These are phyloP conservation scores for Globisporangium spinosum DNA, from an alignment of 352 stramenopile genomes.

Conservation along the genomic window DNA sequence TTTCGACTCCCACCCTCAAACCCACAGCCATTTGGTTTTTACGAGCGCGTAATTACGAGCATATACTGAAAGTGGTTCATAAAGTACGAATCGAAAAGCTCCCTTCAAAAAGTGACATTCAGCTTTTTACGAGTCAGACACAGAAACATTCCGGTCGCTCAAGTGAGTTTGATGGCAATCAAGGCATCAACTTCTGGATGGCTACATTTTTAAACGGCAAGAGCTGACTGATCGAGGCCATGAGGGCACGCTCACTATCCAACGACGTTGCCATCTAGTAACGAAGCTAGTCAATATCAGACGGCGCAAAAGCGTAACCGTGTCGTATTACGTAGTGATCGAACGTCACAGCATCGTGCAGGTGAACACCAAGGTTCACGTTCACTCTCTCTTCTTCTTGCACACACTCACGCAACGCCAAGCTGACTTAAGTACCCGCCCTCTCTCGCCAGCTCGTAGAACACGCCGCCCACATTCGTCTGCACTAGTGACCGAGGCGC, in stretches of 20 bases:
- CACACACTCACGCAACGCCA: background rate
- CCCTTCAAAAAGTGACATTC: background rate
- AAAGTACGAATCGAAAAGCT: conserved; percentile 5
- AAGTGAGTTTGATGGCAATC: background rate
- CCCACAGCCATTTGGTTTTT: conserved; percentile 1
- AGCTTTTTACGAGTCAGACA: background rate
- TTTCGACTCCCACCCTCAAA: conserved; percentile 1
- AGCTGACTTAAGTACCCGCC: conserved; percentile 23
- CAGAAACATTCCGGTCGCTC: background rate
- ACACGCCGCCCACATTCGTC: conserved; percentile 16
- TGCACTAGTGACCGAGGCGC: conserved; percentile 33
- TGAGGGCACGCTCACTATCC: background rate
- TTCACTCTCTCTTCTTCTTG: background rate
- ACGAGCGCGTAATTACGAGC: conserved; percentile 1
- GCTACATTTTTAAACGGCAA: background rate
- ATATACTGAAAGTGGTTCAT: background rate
- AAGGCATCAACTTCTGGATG: background rate
- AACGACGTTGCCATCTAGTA: background rate
- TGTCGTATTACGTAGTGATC: background rate
- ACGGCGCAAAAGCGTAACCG: background rate
- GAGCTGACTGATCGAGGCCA: background rate
- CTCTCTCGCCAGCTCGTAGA: conserved; percentile 29
- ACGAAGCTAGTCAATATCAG: background rate
- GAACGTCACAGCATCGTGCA: background rate
- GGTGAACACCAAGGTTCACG: background rate